Base-by-base conservation (phyloP, 2,329 filamentous ascomycete species). In the Botrytis paeoniae region DNA sequence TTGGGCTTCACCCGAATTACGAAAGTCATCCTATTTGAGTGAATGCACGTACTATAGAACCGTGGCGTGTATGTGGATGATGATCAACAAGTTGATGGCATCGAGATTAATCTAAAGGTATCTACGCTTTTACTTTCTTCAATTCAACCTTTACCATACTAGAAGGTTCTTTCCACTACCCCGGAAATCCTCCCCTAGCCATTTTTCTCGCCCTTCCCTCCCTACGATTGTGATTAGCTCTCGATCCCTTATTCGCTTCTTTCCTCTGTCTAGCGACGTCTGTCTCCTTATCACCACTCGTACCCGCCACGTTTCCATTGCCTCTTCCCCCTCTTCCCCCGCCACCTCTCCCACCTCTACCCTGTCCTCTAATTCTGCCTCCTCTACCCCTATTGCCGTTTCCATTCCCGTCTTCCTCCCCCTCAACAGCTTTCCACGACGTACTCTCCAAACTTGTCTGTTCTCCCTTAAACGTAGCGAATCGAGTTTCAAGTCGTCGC, bases 221-320 rank as follows among this genome's bases (percentile, higher is more conserved):
- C 68, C 94, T 88, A 39, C 95, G 89, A 81, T 94, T 96, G 81
- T 97, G 94, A 80, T 97, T 97, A 45, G 93, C 94, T 74, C 92
- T 86, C 35, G 92, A 93, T 4, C 91, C 87, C 81, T 97, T 97
- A 77, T 90, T 92, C 39, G 92, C 90, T 80, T 97, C 95, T 80
- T 97, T 97, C 75, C 88, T 87, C 78, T 90, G 87, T 76, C 94
- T 87, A 16, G 92, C 91, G 71, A 85, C 83, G 76, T 94, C 89
- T 0, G 92, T 94, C n/a, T 87, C 88, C 77, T 89, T 89, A n/a
- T 93, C 91, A 10, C 89, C 88, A 1, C 88, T 84, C 1, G 90
- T 85, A 0, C 92, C 91, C 3, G 89, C 88, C 14, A 91, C 90
- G 78, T 86, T 90, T 4, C 88, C 87, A 70, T 89, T 85, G 43